Base-by-base conservation (phyloP, 2,329 filamentous ascomycete species). In the Verticillium zaregamsianum region DNA sequence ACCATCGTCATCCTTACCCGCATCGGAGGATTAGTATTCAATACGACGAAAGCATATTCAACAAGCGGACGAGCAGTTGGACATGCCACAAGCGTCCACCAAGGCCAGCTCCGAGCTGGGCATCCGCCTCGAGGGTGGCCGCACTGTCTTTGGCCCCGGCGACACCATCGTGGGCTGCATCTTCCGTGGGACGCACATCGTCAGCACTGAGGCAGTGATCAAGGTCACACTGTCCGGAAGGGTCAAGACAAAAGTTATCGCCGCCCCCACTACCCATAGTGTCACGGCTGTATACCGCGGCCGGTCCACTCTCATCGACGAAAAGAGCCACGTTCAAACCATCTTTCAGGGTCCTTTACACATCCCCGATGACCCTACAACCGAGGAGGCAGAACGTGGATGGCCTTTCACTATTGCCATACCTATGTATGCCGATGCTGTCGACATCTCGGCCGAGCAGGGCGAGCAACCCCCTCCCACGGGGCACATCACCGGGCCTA, bases 381-480 rank as follows among this genome's bases (percentile, higher is more conserved):
- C 40, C 3, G 40, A 49, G 9, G 40, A 23, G 17, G 8, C n/a
- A 20, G 40, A 23, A n/a, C 20, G 20, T 9, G 33, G 55, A 0
- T 76, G 73, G 74, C 66, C 67, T 0, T 75, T 75, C 49, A 61
- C 68, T 0, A 61, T 76, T 2, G 61, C 63, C 0, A 59, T 76
- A 5, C 74, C 74, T 0, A 62, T 59, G 11, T 56, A 61, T 9
- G 32, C 62, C 2, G 57, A 57, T 17, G 17, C 37, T 31, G 28
- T 59, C 3, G 32, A 39, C 3, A n/a, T 52, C 0, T 45, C 12
- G 15, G 59, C 40, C n/a, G 40, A 49, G 7, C n/a, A 49, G n/a
- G 40, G n/a, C 40, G 40, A 49, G n/a, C 7, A 8, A 6, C 7
- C 17, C 17, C n/a, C n/a, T 4, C n/a, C 20, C 9, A 9, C 40